Evolutionary conservation across 2,329 filamentous ascomycete species (phyloP).

Genomic region (Nothophoma quercina): DNA sequence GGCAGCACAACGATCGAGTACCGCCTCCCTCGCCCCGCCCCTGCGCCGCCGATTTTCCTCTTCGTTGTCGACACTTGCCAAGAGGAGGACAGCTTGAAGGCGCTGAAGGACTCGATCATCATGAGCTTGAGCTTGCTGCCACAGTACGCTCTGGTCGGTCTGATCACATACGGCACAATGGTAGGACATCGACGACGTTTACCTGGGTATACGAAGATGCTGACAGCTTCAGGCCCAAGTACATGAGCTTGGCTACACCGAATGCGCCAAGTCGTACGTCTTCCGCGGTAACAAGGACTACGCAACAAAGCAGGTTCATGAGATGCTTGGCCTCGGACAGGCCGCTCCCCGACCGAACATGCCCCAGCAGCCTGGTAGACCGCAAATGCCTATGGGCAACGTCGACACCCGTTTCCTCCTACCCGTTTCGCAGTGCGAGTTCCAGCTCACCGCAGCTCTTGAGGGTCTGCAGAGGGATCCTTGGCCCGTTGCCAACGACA

Average conservation of each 20-base stretch:
- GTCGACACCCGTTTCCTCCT: conserved; percentile 90
- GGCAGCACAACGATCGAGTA: conserved; percentile 92
- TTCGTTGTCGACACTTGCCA: conserved; percentile 91
- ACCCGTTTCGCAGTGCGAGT: conserved; percentile 94
- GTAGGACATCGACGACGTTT: conserved; percentile 53
- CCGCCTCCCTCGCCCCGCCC: conserved; percentile 79
- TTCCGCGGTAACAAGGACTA: conserved; percentile 99
- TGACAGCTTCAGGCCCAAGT: conserved; percentile 75
- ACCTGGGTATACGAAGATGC: neutral
- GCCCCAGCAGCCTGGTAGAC: conserved; percentile 77
- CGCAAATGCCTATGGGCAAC: conserved; percentile 72
- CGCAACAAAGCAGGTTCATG: conserved; percentile 97
- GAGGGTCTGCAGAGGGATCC: conserved; percentile 97
- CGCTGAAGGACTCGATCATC: conserved; percentile 84
- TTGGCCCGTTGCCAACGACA: conserved; percentile 95
- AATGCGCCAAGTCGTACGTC: conserved; percentile 98
- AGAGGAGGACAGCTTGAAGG: conserved; percentile 83
- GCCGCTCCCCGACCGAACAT: conserved; percentile 73
- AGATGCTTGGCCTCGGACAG: conserved; percentile 89
- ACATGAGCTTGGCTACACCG: conserved; percentile 96
- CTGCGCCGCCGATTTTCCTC: conserved; percentile 84
- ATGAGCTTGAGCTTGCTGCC: conserved; percentile 85
- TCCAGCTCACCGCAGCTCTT: conserved; percentile 93
- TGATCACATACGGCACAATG: conserved; percentile 94
- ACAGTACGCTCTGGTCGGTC: conserved; percentile 79